A percentile compares a stretch with the other conserved stretches of the same genome.
Evolutionary conservation across 1,139 yeast genomes (phyloP).

Genomic region (Suhomyces chickasaworum): DNA sequence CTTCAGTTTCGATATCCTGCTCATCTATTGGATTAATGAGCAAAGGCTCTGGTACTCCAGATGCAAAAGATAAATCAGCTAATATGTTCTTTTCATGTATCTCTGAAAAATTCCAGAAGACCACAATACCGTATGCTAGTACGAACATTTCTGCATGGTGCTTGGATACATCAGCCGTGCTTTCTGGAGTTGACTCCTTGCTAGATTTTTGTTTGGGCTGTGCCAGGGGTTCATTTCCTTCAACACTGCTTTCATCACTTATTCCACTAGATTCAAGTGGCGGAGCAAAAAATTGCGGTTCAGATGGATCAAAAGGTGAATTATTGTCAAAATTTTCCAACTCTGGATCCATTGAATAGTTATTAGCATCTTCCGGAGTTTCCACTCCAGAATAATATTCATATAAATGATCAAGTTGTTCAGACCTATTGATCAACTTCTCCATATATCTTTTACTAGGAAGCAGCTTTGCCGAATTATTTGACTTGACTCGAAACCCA

Average conservation of each 20-base stretch:
- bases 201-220: conserved; percentile 1
- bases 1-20: conserved; percentile 92
- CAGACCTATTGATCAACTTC: conserved; percentile 73
- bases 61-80: conserved; percentile 87
- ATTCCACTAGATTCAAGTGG: conserved; percentile 26
- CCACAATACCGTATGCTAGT: conserved; percentile 90
- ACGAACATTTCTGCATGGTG: conserved; percentile 89
- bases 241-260: conserved; percentile 20
- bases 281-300: conserved; percentile 54
- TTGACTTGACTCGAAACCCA: conserved; percentile 81
- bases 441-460: conserved; percentile 72
- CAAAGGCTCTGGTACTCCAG: conserved; percentile 47
- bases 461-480: conserved; percentile 63
- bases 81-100: conserved; percentile 88
- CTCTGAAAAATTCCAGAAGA: conserved; percentile 95
- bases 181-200: conserved; percentile 10
- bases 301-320: conserved; percentile 49
- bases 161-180: conserved; percentile 53
- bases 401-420: conserved; percentile 85
- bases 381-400: conserved; percentile 88
- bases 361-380: conserved; percentile 63
- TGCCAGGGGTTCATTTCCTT: neutral
- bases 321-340: conserved; percentile 38
- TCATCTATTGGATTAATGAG: conserved; percentile 79
- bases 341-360: conserved; percentile 55